Conservation (phyloP, 2,329 filamentous ascomycete species). For the Xylariaceae sp. region DNA sequence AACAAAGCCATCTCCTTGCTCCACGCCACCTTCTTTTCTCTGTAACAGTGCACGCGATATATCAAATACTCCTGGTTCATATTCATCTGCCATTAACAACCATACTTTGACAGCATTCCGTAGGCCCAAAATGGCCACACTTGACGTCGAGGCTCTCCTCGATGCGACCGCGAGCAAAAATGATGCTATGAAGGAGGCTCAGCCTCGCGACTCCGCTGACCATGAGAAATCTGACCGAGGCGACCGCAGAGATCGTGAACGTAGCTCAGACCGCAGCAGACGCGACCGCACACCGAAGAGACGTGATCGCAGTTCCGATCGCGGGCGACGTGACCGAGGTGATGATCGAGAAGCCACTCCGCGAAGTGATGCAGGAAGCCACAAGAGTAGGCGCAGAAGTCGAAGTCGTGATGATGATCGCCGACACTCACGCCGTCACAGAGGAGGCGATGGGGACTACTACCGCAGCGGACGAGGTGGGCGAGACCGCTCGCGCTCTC, state of each 20-base stretch:
- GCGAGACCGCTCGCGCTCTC: slow-evolving; percentile 63
- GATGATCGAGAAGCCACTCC: slow-evolving; percentile 61
- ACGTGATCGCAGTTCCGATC: slow-evolving; percentile 50
- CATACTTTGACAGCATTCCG: not conserved
- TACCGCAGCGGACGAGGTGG: slow-evolving; percentile 57
- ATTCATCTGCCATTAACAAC: not conserved
- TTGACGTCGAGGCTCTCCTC: slow-evolving; percentile 84
- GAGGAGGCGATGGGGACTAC: slow-evolving; percentile 63
- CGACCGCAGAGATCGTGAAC: slow-evolving; percentile 44
- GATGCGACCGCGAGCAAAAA: slow-evolving; percentile 71
- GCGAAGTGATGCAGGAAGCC: slow-evolving; percentile 70
- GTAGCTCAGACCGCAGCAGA: slow-evolving; percentile 49
- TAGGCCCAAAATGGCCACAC: slow-evolving; percentile 40
- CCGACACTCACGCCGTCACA: slow-evolving; percentile 67
- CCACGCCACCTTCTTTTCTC: not conserved
- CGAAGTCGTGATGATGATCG: slow-evolving; percentile 72
- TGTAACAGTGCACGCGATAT: not conserved
- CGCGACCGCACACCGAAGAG: slow-evolving; percentile 47
- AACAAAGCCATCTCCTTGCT: not conserved
- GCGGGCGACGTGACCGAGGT: slow-evolving; percentile 50
- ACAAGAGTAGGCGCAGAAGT: slow-evolving; percentile 76
- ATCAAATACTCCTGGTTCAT: not conserved
- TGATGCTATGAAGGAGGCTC: slow-evolving; percentile 43
- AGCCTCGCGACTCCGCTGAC: slow-evolving; percentile 50
- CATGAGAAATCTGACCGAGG: slow-evolving; percentile 49